These are phyloP conservation scores for Neurospora pannonica DNA, from an alignment of 495 filamentous ascomycete genomes.

Conservation along the genomic window DNA sequence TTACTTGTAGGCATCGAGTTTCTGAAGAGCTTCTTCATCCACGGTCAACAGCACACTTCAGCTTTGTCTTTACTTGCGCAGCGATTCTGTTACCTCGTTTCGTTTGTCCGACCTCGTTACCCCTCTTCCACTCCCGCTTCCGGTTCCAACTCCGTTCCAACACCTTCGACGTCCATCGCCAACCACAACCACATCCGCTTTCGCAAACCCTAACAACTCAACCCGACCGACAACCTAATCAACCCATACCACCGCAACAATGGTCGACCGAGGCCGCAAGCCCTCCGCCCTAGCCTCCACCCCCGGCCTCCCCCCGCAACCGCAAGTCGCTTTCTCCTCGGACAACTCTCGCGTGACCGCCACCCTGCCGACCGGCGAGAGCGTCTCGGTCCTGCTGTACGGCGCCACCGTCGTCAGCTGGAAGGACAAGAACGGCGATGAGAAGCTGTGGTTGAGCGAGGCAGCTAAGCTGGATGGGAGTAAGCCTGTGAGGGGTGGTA, in stretches of 20 bases:
- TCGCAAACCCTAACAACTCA: neutral
- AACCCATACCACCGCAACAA: slow-evolving; percentile 20
- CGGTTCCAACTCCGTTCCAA: neutral
- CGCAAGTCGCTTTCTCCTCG: slow-evolving; percentile 56
- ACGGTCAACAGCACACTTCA: neutral
- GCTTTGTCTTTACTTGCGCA: neutral
- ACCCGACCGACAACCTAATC: neutral
- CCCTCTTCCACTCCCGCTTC: neutral
- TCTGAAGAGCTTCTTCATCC: neutral
- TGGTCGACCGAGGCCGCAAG: slow-evolving; percentile 80
- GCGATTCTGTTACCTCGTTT: neutral
- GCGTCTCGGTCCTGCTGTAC: slow-evolving; percentile 72
- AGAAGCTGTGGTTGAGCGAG: slow-evolving; percentile 83
- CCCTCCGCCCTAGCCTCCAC: slow-evolving; percentile 66
- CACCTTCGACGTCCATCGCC: neutral
- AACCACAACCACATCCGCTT: neutral
- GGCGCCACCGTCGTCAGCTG: slow-evolving; percentile 91
- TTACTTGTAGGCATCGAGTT: neutral
- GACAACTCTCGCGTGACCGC: slow-evolving; percentile 60
- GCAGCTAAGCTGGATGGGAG: slow-evolving; percentile 55
- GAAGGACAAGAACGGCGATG: slow-evolving; percentile 69
- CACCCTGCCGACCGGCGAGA: slow-evolving; percentile 74
- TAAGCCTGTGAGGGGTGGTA: slow-evolving; percentile 61
- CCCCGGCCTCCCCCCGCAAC: slow-evolving; percentile 51
- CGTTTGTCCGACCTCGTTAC: neutral